These are phyloP conservation scores for Aspergillus spinulosporus DNA, from an alignment of 2,329 filamentous ascomycete genomes.

Conservation along the genomic window DNA sequence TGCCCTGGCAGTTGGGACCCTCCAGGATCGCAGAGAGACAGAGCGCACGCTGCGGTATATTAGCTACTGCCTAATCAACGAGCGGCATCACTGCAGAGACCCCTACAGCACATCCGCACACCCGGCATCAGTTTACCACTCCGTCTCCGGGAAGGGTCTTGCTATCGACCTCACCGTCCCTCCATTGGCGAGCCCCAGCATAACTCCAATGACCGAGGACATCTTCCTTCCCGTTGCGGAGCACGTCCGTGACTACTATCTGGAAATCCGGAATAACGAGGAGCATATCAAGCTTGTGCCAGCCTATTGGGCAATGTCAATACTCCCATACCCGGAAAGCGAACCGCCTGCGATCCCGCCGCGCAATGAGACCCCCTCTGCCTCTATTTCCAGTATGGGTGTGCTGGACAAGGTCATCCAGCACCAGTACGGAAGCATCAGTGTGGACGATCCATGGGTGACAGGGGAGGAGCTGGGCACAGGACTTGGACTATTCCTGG, in stretches of 20 bases:
- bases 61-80: slow-evolving; percentile 27
- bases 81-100: slow-evolving; percentile 20
- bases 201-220: slow-evolving; percentile 1
- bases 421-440: slow-evolving; percentile 27
- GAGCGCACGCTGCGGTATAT: slow-evolving; percentile 24
- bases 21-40: slow-evolving; percentile 12
- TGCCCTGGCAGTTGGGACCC: slow-evolving; percentile 19
- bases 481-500: slow-evolving; percentile 39
- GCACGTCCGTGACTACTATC: slow-evolving; percentile 21
- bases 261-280: slow-evolving; percentile 20
- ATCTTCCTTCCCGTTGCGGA: slow-evolving; percentile 5
- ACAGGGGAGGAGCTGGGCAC: slow-evolving; percentile 49
- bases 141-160: slow-evolving; percentile 24
- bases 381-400: slow-evolving; percentile 28
- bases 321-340: slow-evolving; percentile 15
- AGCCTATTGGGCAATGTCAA: slow-evolving; percentile 23
- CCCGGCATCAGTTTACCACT: slow-evolving; percentile 26
- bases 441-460: slow-evolving; percentile 44
- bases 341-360: slow-evolving; percentile 17
- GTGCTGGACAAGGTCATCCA: slow-evolving; percentile 38
- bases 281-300: slow-evolving; percentile 24
- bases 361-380: slow-evolving; percentile 24
- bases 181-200: background rate
- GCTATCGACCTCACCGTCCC: slow-evolving; percentile 22
- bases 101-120: slow-evolving; percentile 22